These are phyloP conservation scores for Exutisphaerella laricina DNA, from an alignment of 2,329 filamentous ascomycete genomes.

Conservation along the genomic window DNA sequence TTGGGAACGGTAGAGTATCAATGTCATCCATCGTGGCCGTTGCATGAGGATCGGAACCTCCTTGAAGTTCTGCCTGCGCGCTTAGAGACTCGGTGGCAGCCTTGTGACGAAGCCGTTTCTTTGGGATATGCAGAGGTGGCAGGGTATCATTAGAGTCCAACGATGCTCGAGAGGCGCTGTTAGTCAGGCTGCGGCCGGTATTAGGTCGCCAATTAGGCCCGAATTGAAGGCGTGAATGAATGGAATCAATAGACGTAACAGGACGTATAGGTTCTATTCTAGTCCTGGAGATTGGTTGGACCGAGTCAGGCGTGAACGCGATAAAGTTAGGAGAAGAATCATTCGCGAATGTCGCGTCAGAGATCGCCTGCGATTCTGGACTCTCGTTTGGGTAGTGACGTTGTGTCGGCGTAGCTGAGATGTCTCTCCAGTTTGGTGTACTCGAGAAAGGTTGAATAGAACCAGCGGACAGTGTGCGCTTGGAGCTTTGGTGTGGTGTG, in stretches of 20 bases:
- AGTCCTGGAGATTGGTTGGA: slow-evolving; percentile 14
- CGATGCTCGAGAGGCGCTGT: slow-evolving; percentile 24
- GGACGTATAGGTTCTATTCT: slow-evolving; percentile 9
- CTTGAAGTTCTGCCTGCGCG: slow-evolving; percentile 14
- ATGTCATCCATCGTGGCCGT: slow-evolving; percentile 27
- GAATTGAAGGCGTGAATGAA: slow-evolving; percentile 27
- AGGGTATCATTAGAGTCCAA: slow-evolving; percentile 26
- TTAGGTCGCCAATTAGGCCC: slow-evolving; percentile 16
- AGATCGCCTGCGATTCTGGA: slow-evolving; percentile 19
- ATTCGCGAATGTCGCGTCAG: slow-evolving; percentile 15
- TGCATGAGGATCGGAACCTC: slow-evolving; percentile 6
- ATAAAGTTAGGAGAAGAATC: slow-evolving; percentile 31
- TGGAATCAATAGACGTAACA: slow-evolving; percentile 29
- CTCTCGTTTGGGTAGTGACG: slow-evolving; percentile 9
- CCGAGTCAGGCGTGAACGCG: slow-evolving; percentile 22
- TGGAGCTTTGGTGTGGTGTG: slow-evolving; percentile 10
- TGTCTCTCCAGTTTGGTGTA: slow-evolving; percentile 14
- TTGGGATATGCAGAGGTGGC: slow-evolving; percentile 31
- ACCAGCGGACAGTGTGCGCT: slow-evolving; percentile 16
- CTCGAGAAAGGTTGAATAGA: slow-evolving; percentile 15
- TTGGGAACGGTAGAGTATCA: slow-evolving; percentile 28
- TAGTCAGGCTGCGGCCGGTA: slow-evolving; percentile 20
- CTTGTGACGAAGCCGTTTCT: slow-evolving; percentile 27
- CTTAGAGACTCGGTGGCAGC: slow-evolving; percentile 21
- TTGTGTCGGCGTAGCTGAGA: slow-evolving; percentile 13